A percentile compares a stretch with the other conserved stretches of the same genome.
Conservation (phyloP, 352 stramenopile genomes). For the Phytophthora pisi region DNA sequence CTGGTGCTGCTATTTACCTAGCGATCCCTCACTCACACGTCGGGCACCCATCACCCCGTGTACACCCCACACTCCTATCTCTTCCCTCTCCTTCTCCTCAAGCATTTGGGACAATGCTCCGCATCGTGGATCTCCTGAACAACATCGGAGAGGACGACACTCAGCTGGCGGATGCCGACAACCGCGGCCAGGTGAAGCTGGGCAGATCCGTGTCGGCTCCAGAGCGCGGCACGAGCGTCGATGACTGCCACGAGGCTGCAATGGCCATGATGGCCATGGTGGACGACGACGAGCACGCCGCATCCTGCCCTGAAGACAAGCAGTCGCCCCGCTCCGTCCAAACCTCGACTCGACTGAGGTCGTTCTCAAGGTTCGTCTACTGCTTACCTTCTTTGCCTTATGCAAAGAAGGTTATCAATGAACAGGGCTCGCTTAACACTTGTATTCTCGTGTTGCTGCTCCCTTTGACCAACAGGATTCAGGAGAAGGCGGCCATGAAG, state of each 20-base stretch:
- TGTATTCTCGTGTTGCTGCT: conserved; percentile 5
- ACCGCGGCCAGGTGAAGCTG: conserved; percentile 24
- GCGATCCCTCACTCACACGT: conserved; percentile 25
- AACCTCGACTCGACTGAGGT: conserved; percentile 18
- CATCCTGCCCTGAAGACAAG: conserved; percentile 42
- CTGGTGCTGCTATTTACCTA: conserved; percentile 44
- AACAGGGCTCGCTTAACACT: neutral
- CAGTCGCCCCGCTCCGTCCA: conserved; percentile 20
- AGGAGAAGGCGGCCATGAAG: conserved; percentile 40
- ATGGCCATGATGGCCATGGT: conserved; percentile 29
- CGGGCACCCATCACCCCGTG: conserved; percentile 34
- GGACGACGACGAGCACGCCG: conserved; percentile 37
- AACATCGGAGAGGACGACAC: conserved; percentile 38
- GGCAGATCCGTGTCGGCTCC: conserved; percentile 40
- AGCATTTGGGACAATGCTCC: conserved; percentile 25
- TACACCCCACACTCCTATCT: conserved; percentile 13
- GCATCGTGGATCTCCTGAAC: conserved; percentile 46
- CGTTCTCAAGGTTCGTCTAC: conserved; percentile 23
- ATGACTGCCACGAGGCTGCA: conserved; percentile 15
- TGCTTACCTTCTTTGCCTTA: neutral
- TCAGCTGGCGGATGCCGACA: conserved; percentile 12
- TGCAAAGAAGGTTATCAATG: too few species aligned
- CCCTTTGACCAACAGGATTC: conserved; percentile 15
- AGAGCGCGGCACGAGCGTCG: conserved; percentile 7
- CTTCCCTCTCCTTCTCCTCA: neutral